Evolutionary conservation across 148 eudicot genomes (phyloP).

Genomic region (Silene conica): DNA sequence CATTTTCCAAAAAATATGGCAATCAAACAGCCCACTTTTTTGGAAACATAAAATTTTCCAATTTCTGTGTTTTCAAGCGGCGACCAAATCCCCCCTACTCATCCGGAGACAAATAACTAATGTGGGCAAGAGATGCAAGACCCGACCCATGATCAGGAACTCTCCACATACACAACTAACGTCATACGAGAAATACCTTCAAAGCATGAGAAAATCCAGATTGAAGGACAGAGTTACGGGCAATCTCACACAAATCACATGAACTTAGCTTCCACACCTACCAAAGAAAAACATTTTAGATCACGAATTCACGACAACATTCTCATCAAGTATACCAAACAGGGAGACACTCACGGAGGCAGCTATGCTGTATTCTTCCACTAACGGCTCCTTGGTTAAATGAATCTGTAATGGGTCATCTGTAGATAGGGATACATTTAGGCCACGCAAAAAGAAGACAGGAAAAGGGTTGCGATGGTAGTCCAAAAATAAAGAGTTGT

Average conservation of each 20-base stretch:
- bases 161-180: not conserved
- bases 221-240: constrained; percentile 93
- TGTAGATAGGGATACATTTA: constrained; percentile 96
- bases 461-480: constrained; percentile 98
- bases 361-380: constrained; percentile 98
- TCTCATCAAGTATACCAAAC: not conserved
- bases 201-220: constrained; percentile 93
- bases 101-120: not conserved
- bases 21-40: too few species aligned
- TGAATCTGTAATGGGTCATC: constrained; percentile 99
- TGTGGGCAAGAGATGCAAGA: not conserved
- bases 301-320: not conserved
- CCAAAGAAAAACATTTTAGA: not conserved
- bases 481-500: constrained; percentile 94
- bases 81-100: not conserved
- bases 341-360: constrained; percentile 65
- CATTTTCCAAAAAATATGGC: too few species aligned
- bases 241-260: constrained; percentile 96
- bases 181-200: constrained; percentile 51
- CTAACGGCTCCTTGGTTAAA: constrained; percentile 92
- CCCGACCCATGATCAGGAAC: not conserved
- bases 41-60: too few species aligned
- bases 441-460: constrained; percentile 86
- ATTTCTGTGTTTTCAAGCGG: too few species aligned
- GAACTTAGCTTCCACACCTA: constrained; percentile 97